Conservation (phyloP, 495 filamentous ascomycete genomes). For the Wilcoxina mikolae region DNA sequence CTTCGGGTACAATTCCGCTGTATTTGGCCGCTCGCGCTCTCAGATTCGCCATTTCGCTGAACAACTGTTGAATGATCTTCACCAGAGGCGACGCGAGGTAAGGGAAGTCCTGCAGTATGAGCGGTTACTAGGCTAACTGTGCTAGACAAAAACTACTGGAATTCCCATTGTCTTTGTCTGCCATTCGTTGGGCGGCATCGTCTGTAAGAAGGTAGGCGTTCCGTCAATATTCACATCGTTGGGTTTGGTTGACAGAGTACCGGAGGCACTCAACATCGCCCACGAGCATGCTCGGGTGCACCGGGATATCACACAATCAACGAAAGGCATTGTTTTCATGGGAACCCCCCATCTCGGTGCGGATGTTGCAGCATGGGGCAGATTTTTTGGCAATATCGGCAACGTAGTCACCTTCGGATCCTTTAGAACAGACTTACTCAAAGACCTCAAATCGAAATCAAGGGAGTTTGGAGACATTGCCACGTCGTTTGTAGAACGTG, state of each 20-base stretch:
- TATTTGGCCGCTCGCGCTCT: too few relatives aligned
- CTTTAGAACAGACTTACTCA: neutral
- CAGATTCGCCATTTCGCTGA: neutral
- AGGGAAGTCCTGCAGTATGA: neutral
- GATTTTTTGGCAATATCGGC: neutral
- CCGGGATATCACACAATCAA: neutral
- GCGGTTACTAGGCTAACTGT: neutral
- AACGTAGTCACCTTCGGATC: neutral
- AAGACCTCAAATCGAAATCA: neutral
- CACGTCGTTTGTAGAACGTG: neutral
- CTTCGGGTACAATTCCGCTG: too few relatives aligned
- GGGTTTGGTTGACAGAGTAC: neutral
- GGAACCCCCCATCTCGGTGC: constrained; percentile 8
- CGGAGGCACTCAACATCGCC: neutral
- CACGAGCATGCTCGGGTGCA: constrained; percentile 1
- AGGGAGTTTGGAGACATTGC: neutral
- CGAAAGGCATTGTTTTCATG: constrained; percentile 6
- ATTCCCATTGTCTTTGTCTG: constrained; percentile 11
- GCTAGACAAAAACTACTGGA: neutral
- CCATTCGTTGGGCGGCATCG: constrained; percentile 10
- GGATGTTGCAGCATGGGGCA: neutral
- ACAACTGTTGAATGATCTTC: neutral
- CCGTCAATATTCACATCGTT: neutral
- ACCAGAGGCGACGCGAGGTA: neutral
- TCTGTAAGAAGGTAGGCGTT: constrained; percentile 10